Percentiles rank a stretch among this genome's conserved stretches.
These are phyloP conservation scores for Austropuccinia psidii DNA, from an alignment of 1,284 basidiomycete species.

Conservation along the genomic window DNA sequence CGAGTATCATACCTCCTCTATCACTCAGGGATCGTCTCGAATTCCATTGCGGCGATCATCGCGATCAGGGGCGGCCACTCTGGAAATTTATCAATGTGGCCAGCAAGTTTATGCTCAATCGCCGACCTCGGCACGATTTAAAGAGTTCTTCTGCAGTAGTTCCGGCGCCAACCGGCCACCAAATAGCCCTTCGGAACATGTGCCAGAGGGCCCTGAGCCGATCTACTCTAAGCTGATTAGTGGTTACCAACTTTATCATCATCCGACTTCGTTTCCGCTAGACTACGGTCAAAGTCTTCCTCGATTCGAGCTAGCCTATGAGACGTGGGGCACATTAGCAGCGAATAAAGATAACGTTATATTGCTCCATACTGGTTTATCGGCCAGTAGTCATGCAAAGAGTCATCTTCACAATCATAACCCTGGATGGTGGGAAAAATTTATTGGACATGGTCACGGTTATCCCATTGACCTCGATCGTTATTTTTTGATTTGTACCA, in stretches of 20 bases:
- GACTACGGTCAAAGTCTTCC: conserved; percentile 66
- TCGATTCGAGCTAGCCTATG: conserved; percentile 82
- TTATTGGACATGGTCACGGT: conserved; percentile 80
- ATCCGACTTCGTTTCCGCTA: conserved; percentile 58
- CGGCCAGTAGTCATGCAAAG: conserved; percentile 91
- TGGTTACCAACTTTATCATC: conserved; percentile 47
- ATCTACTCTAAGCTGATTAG: conserved; percentile 49
- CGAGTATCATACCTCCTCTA: too few relatives aligned
- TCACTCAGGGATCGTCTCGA: too few relatives aligned
- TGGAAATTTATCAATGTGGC: too few relatives aligned
- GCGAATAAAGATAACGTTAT: conserved; percentile 75
- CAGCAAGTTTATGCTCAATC: too few relatives aligned
- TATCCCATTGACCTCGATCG: conserved; percentile 78
- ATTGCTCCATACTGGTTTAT: conserved; percentile 91
- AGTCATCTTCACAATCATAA: conserved; percentile 68
- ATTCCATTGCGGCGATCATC: too few relatives aligned
- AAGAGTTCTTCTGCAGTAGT: too few relatives aligned
- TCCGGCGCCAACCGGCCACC: too few relatives aligned
- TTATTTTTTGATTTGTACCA: conserved; percentile 92
- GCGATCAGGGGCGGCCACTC: too few relatives aligned
- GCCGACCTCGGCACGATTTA: too few relatives aligned
- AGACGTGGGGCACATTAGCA: conserved; percentile 90
- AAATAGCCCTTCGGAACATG: conserved; percentile 38
- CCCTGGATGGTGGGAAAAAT: conserved; percentile 97
- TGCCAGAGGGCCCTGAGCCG: conserved; percentile 48